Percentiles rank a stretch among this genome's conserved stretches.
These are phyloP conservation scores for Acanthamoeba lugdunensis DNA, from an alignment of 208 protist species.

Conservation along the genomic window DNA sequence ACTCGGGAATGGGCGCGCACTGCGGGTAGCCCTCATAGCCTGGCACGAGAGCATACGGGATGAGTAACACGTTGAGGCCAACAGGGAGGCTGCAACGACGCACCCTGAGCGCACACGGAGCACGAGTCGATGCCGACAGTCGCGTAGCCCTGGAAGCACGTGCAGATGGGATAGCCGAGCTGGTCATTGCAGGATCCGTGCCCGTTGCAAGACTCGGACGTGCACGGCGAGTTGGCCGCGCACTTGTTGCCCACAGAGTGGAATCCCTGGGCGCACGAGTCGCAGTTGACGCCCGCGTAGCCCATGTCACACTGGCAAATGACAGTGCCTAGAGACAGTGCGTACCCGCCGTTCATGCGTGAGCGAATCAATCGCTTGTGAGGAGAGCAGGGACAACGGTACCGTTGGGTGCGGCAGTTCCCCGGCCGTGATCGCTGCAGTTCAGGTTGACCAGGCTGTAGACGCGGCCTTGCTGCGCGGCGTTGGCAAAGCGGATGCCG, in stretches of 20 bases:
- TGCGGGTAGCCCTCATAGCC: conserved; percentile 58
- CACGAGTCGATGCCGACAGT: conserved; percentile 64
- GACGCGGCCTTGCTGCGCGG: conserved; percentile 17
- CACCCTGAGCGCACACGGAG: conserved; percentile 55
- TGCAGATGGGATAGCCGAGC: conserved; percentile 62
- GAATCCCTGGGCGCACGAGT: conserved; percentile 47
- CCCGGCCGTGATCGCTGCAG: conserved; percentile 58
- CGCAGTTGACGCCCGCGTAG: conserved; percentile 58
- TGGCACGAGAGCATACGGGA: background rate
- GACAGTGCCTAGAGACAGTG: background rate
- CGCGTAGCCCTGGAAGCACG: conserved; percentile 62
- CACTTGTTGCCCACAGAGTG: conserved; percentile 24
- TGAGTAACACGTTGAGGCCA: background rate
- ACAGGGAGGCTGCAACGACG: background rate
- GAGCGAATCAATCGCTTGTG: background rate
- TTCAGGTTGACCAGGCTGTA: conserved; percentile 17
- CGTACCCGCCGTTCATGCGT: too few species aligned
- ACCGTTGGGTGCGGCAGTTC: background rate
- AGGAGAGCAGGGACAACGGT: background rate
- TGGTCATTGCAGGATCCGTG: conserved; percentile 50
- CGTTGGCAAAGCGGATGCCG: conserved; percentile 42
- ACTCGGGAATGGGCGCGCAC: conserved; percentile 13
- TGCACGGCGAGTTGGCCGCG: conserved; percentile 7
- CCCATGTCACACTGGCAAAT: conserved; percentile 31
- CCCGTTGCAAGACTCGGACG: conserved; percentile 23